Evolutionary conservation across 805 yeast species (phyloP).

Genomic region (Jamesozyma spencerorum): DNA sequence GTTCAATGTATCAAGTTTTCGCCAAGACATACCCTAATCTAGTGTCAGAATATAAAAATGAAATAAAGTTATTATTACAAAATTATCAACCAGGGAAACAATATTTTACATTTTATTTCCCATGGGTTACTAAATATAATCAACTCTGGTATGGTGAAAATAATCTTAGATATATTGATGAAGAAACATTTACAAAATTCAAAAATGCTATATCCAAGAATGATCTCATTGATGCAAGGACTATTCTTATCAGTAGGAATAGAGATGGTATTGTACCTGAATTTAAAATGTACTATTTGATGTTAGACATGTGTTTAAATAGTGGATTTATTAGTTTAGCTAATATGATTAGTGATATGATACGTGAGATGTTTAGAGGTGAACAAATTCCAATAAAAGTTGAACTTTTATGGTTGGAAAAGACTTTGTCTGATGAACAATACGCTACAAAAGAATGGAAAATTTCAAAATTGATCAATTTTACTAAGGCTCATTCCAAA

Average conservation of each 20-base stretch:
- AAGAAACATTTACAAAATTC: conserved; percentile 10
- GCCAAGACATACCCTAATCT: conserved; percentile 15
- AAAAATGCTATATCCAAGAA: conserved; percentile 1
- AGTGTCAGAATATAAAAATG: conserved; percentile 17
- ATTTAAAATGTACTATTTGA: conserved; percentile 14
- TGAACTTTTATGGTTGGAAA: conserved; percentile 19
- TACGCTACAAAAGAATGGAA: background rate
- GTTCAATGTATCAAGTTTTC: conserved; percentile 3
- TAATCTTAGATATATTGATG: conserved; percentile 3
- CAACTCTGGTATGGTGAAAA: background rate
- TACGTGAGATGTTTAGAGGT: conserved; percentile 9
- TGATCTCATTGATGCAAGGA: conserved; percentile 10
- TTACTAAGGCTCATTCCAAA: conserved; percentile 9
- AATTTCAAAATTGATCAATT: conserved; percentile 8
- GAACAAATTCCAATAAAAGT: conserved; percentile 16
- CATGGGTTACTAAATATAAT: conserved; percentile 1
- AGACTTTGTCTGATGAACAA: background rate
- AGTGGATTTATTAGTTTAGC: conserved; percentile 12
- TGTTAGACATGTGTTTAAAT: conserved; percentile 14
- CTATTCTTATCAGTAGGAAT: conserved; percentile 11
- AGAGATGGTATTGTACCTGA: conserved; percentile 19
- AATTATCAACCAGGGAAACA: background rate
- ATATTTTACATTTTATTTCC: background rate
- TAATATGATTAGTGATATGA: conserved; percentile 12
- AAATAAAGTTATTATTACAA: conserved; percentile 12